Evolutionary conservation across 257 asterid species (phyloP), one percentile per base, ranked within the genome.

Genomic region (Solanum chiquidenum): DNA sequence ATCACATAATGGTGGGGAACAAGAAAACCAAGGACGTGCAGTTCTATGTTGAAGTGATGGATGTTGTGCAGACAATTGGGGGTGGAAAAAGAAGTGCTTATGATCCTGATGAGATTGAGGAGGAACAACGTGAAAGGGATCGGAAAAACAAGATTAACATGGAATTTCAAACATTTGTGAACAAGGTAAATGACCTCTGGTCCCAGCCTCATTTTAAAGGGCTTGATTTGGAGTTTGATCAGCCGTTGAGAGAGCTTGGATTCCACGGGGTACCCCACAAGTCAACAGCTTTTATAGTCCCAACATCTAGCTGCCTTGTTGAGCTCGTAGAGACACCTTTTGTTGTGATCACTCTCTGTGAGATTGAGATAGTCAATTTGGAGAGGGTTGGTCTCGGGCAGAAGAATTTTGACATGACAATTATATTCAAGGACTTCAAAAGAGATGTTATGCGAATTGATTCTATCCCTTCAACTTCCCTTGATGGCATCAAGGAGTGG

Each of bases 11-110:
- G 91, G 91, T 89, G 55, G 91, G 91, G 38, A 89, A 89, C 86
- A 90, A 89, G 89, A 90, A 90, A 84, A 89, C 90, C 52, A 90
- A 90, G 55, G 92, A 90, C 75, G 92, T 89, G 69, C 91, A 90
- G 82, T 90, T 90, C 83, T 88, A 89, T 80, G 90, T 90, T 80
- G 91, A 89, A 38, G 91, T 89, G 27, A 87, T 89, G 89, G 91
- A 89, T 52, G 89, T 87, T 69, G 89, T 87, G 38, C 89, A 89
- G 74, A 89, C 88, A 5, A 64, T 87, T 75, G 89, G 89, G 18
- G 91, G 89, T 76, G 86, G 91, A 6, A 89, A 87, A 69, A 84
- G 91, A 38, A 87, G 89, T 44, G 91, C 91, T 14, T 77, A 89
- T 85, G 91, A 89, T 49, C 89, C 89, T 23, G 91, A 89, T 76